Percentiles rank a stretch among this genome's conserved stretches.
Evolutionary conservation across 2,329 filamentous ascomycete species (phyloP).

Genomic region (Ophiostoma himal-ulmi): DNA sequence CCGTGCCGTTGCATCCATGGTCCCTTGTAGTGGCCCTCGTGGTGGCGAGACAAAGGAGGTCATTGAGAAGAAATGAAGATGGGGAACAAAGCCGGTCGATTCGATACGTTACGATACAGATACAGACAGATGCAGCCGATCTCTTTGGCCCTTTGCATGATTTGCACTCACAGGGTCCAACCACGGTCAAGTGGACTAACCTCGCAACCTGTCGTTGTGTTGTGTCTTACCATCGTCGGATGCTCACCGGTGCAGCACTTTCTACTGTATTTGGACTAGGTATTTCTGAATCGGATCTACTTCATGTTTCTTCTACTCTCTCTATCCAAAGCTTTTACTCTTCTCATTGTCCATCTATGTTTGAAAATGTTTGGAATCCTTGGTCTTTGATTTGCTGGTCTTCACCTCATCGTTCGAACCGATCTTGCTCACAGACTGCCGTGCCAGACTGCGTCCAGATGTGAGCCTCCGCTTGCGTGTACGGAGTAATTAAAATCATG

Average conservation of each 20-base stretch:
- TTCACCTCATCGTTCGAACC: too few species aligned
- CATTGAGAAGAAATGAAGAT: background rate
- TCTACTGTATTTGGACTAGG: background rate
- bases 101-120: background rate
- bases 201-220: background rate
- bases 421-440: too few species aligned
- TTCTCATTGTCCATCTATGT: too few species aligned
- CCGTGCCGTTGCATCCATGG: constrained; percentile 3
- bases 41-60: background rate
- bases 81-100: background rate
- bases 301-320: background rate
- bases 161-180: background rate
- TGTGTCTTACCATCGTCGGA: background rate
- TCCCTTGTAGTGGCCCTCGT: background rate
- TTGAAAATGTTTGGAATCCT: too few species aligned
- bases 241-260: constrained; percentile 3
- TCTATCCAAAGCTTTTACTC: too few species aligned
- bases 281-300: background rate
- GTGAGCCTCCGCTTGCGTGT: too few species aligned
- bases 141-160: background rate
- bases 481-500: too few species aligned
- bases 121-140: background rate
- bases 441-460: too few species aligned
- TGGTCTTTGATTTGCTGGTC: too few species aligned
- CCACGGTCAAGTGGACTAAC: background rate